Base-by-base conservation (phyloP, 768 basidiomycete species). In the Paxillus involutus region DNA sequence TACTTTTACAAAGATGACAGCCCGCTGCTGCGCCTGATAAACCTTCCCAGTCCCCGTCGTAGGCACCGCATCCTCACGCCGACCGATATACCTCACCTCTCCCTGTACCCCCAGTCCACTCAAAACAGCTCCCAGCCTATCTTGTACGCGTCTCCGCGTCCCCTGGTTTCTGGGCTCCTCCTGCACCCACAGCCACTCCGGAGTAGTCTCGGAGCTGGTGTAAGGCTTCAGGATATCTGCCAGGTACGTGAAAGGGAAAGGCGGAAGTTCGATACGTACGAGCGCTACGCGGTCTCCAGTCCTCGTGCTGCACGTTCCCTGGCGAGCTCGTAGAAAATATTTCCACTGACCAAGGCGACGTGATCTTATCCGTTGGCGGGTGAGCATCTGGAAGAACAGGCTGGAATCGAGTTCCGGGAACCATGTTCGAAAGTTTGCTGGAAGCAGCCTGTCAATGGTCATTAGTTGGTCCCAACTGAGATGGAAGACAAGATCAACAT, bases 131-230 rank as follows among this genome's bases (percentile, higher is more conserved):
- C 73, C 72, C 51, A 93, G 70, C 59, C 92, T 75, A 2, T 75
- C 74, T 36, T 66, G 68, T 41, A 91, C 87, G 72, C 91, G 88
- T 12, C 73, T 67, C 75, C 79, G 94, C 3, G 88, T 82, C 2
- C 94, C 94, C 69, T 95, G 93, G 65, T 96, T 96, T 65, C 76
- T 81, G 3, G 93, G 86, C 64, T 95, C 94, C 64, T 95, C 94
- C 66, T 97, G 94, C 16, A 91, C 74, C 84, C 89, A 96, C 8
- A 80, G 43, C 61, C 59, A 71, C 26, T 59, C 69, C 1, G 44
- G 33, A n/a, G 32, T 40, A 33, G 80, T 63, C 49, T 83, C 78
- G 3, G 71, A 78, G n/a, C 63, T 55, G 0, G 63, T 43, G 61
- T 89, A 91, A 3, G 68, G 58, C 39, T 58, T 45, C 32, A 95